Percentiles rank a stretch among this genome's conserved stretches.
Evolutionary conservation across 2,329 filamentous ascomycete species (phyloP).

Genomic region (Penicillium oxalicum): DNA sequence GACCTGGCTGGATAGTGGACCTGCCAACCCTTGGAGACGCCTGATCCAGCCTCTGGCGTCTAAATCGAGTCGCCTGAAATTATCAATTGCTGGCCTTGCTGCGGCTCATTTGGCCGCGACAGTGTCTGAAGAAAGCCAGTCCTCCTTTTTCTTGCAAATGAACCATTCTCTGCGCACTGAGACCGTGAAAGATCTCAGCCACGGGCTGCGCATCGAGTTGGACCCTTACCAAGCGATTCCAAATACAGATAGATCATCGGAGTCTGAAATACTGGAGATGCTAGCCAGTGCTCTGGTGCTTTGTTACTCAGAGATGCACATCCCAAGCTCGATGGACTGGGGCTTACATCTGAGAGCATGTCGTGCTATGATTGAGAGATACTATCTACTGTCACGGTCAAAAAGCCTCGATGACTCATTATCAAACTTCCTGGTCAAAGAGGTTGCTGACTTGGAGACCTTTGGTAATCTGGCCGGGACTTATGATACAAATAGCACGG

Average conservation of each 20-base stretch:
- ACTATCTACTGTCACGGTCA: background rate
- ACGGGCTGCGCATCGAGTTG: background rate
- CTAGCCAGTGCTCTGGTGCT: slow-evolving; percentile 13
- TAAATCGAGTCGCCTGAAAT: slow-evolving; percentile 5
- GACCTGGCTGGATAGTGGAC: slow-evolving; percentile 20
- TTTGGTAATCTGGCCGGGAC: slow-evolving; percentile 9
- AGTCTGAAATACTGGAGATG: slow-evolving; percentile 7
- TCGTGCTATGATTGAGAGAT: slow-evolving; percentile 11
- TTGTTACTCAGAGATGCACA: slow-evolving; percentile 14
- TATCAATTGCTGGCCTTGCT: background rate
- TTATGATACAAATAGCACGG: background rate
- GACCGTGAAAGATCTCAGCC: background rate
- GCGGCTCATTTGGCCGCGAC: background rate
- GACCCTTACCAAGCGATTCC: background rate
- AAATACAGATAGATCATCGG: background rate
- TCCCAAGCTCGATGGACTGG: slow-evolving; percentile 14
- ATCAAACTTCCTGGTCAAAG: slow-evolving; percentile 12
- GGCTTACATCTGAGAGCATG: slow-evolving; percentile 14
- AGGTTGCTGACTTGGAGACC: slow-evolving; percentile 14
- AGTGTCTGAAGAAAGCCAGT: background rate
- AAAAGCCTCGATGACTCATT: slow-evolving; percentile 1
- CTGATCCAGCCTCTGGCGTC: slow-evolving; percentile 18
- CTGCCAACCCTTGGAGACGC: slow-evolving; percentile 21
- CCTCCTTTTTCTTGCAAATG: background rate
- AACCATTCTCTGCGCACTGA: background rate